These are phyloP conservation scores for Solanum etuberosum DNA, from an alignment of 257 asterid species.

Conservation along the genomic window DNA sequence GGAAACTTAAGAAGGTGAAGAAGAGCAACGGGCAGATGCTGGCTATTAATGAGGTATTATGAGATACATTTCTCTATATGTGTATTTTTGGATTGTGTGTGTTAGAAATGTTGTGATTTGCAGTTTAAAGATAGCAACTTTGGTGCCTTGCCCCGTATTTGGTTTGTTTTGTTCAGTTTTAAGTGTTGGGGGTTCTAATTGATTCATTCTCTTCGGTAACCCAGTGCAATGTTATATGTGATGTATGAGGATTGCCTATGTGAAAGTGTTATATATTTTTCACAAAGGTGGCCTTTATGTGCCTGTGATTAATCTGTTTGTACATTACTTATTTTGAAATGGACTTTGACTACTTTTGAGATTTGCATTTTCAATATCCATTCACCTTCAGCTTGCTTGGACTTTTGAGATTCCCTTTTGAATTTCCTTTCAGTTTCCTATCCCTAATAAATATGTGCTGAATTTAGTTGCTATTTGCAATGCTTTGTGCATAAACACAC, in stretches of 20 bases:
- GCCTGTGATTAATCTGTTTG: neutral
- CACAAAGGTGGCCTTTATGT: neutral
- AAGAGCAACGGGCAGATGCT: constrained; percentile 77
- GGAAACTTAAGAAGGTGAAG: constrained; percentile 85
- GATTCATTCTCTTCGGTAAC: neutral
- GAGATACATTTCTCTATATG: neutral
- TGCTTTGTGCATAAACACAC: neutral
- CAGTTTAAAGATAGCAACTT: neutral
- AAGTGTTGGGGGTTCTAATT: neutral
- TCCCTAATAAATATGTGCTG: neutral
- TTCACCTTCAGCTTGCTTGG: neutral
- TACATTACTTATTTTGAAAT: neutral
- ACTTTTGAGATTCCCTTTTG: neutral
- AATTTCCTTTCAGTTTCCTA: neutral
- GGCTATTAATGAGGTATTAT: constrained; percentile 64
- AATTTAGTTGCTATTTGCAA: neutral
- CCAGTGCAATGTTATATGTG: neutral
- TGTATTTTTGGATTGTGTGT: neutral
- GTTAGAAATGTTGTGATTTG: neutral
- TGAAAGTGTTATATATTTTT: neutral
- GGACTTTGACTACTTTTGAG: neutral
- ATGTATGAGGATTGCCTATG: neutral
- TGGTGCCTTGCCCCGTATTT: neutral
- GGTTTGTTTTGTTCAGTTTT: neutral
- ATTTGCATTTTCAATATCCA: neutral